Conservation (phyloP, 352 stramenopile species). For the Pythium brachiatum region DNA sequence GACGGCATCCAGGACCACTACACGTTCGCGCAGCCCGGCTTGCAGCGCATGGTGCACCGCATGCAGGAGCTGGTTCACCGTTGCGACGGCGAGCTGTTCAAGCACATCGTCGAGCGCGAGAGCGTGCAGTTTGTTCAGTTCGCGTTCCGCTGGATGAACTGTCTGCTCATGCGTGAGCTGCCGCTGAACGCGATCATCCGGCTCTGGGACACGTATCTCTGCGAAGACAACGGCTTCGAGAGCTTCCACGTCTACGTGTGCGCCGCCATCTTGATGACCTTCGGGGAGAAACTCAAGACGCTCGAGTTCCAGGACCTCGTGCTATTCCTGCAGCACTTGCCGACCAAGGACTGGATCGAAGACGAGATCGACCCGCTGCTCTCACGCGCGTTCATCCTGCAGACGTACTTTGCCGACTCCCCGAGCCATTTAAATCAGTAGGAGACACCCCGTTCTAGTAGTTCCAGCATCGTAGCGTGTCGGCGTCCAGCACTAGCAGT, state of each 20-base stretch:
- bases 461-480: neutral
- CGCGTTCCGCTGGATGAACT: slow-evolving; percentile 99
- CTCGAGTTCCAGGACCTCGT: slow-evolving; percentile 98
- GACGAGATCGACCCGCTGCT: slow-evolving; percentile 98
- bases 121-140: slow-evolving; percentile 99
- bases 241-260: slow-evolving; percentile 99
- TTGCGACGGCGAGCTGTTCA: slow-evolving; percentile 94
- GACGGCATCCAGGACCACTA: slow-evolving; percentile 99
- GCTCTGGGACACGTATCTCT: slow-evolving; percentile 99
- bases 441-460: neutral
- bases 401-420: slow-evolving; percentile 89
- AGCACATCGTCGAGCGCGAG: slow-evolving; percentile 92
- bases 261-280: slow-evolving; percentile 97
- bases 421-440: slow-evolving; percentile 71
- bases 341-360: slow-evolving; percentile 96
- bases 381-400: slow-evolving; percentile 95
- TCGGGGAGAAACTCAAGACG: slow-evolving; percentile 91
- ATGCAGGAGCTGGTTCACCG: slow-evolving; percentile 97
- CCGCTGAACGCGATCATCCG: slow-evolving; percentile 93
- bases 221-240: slow-evolving; percentile 98
- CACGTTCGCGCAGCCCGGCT: slow-evolving; percentile 96
- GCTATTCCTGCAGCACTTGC: slow-evolving; percentile 95
- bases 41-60: slow-evolving; percentile 97
- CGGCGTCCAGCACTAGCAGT: neutral
- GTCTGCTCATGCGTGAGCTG: slow-evolving; percentile 97